Percentiles rank a stretch among this genome's conserved stretches.
phyloP scores from a whole-genome alignment of 768 basidiomycete genomes.

The Rossbeevera mucosa region DNA sequence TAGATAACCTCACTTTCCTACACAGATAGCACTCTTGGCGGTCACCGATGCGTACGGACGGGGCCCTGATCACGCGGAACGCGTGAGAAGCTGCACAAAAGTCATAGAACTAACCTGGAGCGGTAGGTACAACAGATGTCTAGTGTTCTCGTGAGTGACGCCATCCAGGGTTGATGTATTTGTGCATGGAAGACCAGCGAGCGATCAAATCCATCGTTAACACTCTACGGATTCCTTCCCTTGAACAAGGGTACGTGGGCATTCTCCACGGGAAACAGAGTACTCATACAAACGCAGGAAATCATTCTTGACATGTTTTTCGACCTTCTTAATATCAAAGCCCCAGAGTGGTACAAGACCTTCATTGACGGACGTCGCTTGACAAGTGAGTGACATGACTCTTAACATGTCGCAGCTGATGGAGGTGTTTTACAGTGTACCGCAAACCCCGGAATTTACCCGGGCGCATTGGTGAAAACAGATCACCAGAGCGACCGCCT shows the following conservation, averaged over 20 bases:
- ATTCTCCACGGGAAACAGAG: neutral
- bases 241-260: constrained; percentile 66
- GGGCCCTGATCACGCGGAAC: constrained; percentile 69
- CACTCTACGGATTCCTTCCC: constrained; percentile 82
- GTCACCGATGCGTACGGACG: constrained; percentile 93
- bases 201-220: constrained; percentile 83
- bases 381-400: constrained; percentile 57
- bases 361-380: constrained; percentile 86
- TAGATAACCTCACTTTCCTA: neutral
- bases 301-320: constrained; percentile 93
- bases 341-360: constrained; percentile 88
- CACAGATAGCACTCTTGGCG: constrained; percentile 76
- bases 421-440: constrained; percentile 50
- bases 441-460: constrained; percentile 46
- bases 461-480: constrained; percentile 30
- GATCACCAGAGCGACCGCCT: constrained; percentile 43
- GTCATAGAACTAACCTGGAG: constrained; percentile 88
- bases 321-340: constrained; percentile 85
- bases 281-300: constrained; percentile 54
- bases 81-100: constrained; percentile 71
- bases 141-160: constrained; percentile 5
- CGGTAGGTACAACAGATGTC: constrained; percentile 48
- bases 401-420: neutral
- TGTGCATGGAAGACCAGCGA: constrained; percentile 84
- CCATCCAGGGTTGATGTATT: constrained; percentile 76